These are phyloP conservation scores for Picea mariana DNA, from an alignment of 83 land plant species.

Conservation along the genomic window DNA sequence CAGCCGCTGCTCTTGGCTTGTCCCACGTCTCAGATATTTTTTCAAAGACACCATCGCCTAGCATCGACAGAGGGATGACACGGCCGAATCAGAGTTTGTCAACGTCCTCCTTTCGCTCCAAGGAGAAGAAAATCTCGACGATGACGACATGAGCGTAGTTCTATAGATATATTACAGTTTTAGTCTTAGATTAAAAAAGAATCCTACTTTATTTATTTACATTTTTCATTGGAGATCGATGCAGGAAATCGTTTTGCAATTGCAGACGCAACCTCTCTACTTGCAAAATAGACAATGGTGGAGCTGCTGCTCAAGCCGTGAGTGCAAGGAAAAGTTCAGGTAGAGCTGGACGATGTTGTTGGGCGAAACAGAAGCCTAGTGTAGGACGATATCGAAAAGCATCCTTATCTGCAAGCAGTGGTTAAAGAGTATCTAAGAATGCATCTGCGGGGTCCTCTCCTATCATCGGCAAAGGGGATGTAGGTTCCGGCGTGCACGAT, in stretches of 20 bases:
- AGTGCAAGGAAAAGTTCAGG: slow-evolving; percentile 20
- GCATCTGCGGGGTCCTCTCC: no score
- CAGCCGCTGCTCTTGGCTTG: slow-evolving; percentile 36
- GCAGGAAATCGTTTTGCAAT: slow-evolving; percentile 32
- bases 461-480: no score
- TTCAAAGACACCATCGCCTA: slow-evolving; percentile 43
- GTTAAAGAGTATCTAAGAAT: no score
- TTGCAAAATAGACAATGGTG: slow-evolving; percentile 25
- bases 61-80: slow-evolving; percentile 20
- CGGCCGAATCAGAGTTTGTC: slow-evolving; percentile 47
- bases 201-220: no score
- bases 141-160: slow-evolving; percentile 67
- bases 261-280: slow-evolving; percentile 20
- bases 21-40: slow-evolving; percentile 35
- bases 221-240: not conserved
- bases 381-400: slow-evolving; percentile 17
- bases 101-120: slow-evolving; percentile 55
- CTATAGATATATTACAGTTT: slow-evolving; percentile 42
- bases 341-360: slow-evolving; percentile 18
- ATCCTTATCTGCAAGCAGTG: slow-evolving; percentile 20
- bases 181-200: no score
- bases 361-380: not conserved
- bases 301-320: slow-evolving; percentile 21
- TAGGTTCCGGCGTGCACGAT: no score
- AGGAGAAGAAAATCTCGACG: slow-evolving; percentile 62